Evolutionary conservation across 1,139 yeast species (phyloP).

Genomic region (Starmera stellimalicola): DNA sequence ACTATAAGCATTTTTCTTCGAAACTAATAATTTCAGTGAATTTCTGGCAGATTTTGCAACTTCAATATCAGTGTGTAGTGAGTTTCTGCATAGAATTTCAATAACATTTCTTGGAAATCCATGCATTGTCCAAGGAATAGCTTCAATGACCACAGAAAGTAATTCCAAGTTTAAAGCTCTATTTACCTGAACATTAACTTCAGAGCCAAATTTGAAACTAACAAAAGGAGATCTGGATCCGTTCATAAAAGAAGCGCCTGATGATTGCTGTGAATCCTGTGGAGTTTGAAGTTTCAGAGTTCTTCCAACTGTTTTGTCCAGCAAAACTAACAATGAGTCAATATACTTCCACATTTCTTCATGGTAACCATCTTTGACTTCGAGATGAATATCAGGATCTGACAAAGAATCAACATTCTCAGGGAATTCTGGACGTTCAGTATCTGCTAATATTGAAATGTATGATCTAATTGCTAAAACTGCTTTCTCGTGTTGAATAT

Average conservation of each 20-base stretch:
- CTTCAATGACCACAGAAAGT: conserved; percentile 60
- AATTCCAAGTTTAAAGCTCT: conserved; percentile 41
- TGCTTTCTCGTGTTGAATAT: conserved; percentile 57
- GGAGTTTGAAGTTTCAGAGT: conserved; percentile 12
- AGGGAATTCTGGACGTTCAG: conserved; percentile 68
- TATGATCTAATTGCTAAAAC: conserved; percentile 66
- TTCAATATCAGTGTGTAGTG: conserved; percentile 54
- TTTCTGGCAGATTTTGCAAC: conserved; percentile 56
- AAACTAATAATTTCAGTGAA: conserved; percentile 58
- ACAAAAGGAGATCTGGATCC: conserved; percentile 27
- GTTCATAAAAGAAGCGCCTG: conserved; percentile 27
- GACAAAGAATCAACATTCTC: conserved; percentile 42
- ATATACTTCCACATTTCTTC: conserved; percentile 68
- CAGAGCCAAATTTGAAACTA: conserved; percentile 45
- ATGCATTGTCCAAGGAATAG: conserved; percentile 60
- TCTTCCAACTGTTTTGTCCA: conserved; percentile 57
- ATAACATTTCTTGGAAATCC: conserved; percentile 47
- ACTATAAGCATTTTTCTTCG: conserved; percentile 60
- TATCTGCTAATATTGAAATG: conserved; percentile 56
- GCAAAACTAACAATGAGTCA: conserved; percentile 43
- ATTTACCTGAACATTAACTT: conserved; percentile 21
- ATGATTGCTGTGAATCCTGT: conserved; percentile 20
- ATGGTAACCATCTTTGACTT: conserved; percentile 43
- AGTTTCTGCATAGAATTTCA: conserved; percentile 68
- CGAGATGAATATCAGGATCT: conserved; percentile 21